Percentiles rank a stretch among this genome's conserved stretches.
Evolutionary conservation across 202 grass and related monocot genomes (phyloP).

Genomic region (Miscanthus sacchariflorus): DNA sequence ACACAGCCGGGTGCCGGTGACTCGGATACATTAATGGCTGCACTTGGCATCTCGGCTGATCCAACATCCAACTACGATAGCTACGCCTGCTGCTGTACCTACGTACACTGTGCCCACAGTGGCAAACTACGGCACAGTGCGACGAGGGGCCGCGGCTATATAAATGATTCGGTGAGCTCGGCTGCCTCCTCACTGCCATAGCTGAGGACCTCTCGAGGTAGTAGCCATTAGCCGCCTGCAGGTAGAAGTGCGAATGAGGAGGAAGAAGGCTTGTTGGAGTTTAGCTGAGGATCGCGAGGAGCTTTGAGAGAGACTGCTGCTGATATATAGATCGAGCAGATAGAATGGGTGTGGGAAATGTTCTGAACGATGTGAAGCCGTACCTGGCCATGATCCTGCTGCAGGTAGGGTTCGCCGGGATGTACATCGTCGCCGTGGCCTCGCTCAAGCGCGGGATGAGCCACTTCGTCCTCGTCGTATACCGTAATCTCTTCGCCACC

Average conservation of each 20-base stretch:
- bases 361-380: conserved; percentile 71
- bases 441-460: conserved; percentile 84
- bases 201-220: neutral
- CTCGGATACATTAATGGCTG: conserved; percentile 57
- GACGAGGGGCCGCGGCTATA: conserved; percentile 34
- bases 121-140: conserved; percentile 3
- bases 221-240: neutral
- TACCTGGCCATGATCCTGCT: conserved; percentile 92
- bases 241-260: neutral
- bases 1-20: conserved; percentile 49
- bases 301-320: neutral
- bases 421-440: conserved; percentile 76
- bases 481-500: conserved; percentile 75
- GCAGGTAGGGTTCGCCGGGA: conserved; percentile 85
- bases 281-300: neutral
- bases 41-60: conserved; percentile 24
- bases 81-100: neutral
- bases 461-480: conserved; percentile 93
- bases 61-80: conserved; percentile 41
- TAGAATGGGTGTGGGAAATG: conserved; percentile 59
- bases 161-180: conserved; percentile 43
- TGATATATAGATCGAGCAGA: neutral
- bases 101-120: neutral
- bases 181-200: conserved; percentile 35
- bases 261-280: neutral